Conservation (phyloP, 805 yeast species). For the Grigorovia jiainica region DNA sequence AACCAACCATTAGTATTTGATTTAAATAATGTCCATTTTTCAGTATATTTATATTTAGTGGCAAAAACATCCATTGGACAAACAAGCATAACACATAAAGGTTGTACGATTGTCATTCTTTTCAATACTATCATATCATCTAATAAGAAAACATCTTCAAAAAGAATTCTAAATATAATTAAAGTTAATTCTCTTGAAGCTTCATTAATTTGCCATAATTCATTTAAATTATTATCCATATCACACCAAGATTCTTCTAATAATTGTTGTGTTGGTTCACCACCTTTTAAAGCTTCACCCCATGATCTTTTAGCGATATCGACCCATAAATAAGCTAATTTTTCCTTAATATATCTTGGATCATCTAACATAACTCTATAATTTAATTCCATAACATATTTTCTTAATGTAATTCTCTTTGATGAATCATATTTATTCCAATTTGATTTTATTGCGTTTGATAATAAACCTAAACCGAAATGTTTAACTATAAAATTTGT, state of each 20-base stretch:
- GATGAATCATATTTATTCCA: constrained; percentile 48
- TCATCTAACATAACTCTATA: constrained; percentile 49
- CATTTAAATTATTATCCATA: constrained; percentile 72
- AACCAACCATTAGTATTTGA: constrained; percentile 82
- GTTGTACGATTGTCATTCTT: constrained; percentile 65
- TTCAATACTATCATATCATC: constrained; percentile 87
- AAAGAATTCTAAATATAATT: constrained; percentile 71
- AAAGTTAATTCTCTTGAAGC: constrained; percentile 68
- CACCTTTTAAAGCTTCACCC: constrained; percentile 58
- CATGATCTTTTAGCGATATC: constrained; percentile 82
- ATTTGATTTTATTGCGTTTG: constrained; percentile 52
- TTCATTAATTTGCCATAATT: constrained; percentile 59
- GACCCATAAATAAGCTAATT: constrained; percentile 85
- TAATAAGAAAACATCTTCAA: constrained; percentile 84
- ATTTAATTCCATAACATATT: constrained; percentile 79
- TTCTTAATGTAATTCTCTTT: constrained; percentile 58
- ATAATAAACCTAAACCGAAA: constrained; percentile 75
- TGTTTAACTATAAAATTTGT: constrained; percentile 71
- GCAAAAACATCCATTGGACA: constrained; percentile 61
- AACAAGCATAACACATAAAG: constrained; percentile 75
- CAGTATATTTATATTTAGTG: constrained; percentile 49
- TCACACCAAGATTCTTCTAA: constrained; percentile 66
- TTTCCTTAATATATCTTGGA: constrained; percentile 86
- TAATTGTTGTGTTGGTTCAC: constrained; percentile 31
- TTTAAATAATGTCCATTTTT: constrained; percentile 43